Evolutionary conservation across 1,284 basidiomycete genomes (phyloP).

Genomic region (Golubevia pallescens): DNA sequence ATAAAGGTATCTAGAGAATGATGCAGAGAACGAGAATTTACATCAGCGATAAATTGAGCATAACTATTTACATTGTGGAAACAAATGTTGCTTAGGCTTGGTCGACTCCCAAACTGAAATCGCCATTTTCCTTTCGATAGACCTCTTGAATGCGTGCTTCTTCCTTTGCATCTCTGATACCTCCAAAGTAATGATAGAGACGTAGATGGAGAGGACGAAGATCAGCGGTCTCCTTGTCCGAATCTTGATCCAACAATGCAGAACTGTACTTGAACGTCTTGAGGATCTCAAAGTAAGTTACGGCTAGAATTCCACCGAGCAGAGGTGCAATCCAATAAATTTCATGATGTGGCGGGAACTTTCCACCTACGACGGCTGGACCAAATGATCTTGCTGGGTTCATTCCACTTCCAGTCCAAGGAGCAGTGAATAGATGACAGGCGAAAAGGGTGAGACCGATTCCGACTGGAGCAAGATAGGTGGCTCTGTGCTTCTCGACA

Average conservation of each 20-base stretch:
- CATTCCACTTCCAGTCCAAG: conserved; percentile 70
- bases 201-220: conserved; percentile 28
- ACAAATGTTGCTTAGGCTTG: too few species aligned
- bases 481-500: conserved; percentile 70
- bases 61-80: too few species aligned
- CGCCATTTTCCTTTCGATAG: too few species aligned
- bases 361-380: conserved; percentile 72
- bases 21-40: too few species aligned
- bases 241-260: conserved; percentile 10
- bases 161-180: background rate
- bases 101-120: too few species aligned
- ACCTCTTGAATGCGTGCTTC: background rate
- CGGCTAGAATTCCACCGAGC: conserved; percentile 13
- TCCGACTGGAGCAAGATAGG: conserved; percentile 77
- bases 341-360: conserved; percentile 72
- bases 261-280: conserved; percentile 9
- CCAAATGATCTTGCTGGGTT: conserved; percentile 79
- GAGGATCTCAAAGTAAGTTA: conserved; percentile 7
- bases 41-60: too few species aligned
- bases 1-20: too few species aligned
- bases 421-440: conserved; percentile 70
- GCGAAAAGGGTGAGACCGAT: conserved; percentile 76
- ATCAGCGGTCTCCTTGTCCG: conserved; percentile 18
- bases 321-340: conserved; percentile 61
- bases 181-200: conserved; percentile 13